These are phyloP conservation scores for Plasmodium vivax DNA, from an alignment of 169 alveolate genomes.

Conservation along the genomic window DNA sequence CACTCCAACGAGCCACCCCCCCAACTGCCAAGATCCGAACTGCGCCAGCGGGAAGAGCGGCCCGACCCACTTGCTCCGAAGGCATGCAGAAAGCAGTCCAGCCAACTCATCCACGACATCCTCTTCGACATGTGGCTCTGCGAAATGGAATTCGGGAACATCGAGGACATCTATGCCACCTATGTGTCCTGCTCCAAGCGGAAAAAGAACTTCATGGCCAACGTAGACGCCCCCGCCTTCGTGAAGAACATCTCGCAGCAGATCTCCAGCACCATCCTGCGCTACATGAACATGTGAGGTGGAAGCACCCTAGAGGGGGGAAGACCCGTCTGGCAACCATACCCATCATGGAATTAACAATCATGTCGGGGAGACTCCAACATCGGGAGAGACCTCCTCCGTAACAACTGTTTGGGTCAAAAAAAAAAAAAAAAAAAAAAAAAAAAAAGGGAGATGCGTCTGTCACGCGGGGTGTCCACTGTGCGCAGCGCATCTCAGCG, in stretches of 20 bases:
- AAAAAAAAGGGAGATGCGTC: background rate
- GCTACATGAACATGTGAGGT: background rate
- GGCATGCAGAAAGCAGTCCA: background rate
- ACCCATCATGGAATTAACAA: background rate
- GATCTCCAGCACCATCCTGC: slow-evolving; percentile 11
- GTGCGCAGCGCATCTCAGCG: background rate
- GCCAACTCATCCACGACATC: slow-evolving; percentile 6
- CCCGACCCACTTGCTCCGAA: no score
- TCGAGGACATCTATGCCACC: slow-evolving; percentile 38
- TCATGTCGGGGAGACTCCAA: background rate
- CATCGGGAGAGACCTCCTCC: background rate
- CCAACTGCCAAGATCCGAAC: background rate
- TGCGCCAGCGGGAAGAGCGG: background rate
- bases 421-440: no score
- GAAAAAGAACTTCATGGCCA: background rate
- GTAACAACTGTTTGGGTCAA: background rate
- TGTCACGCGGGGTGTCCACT: background rate
- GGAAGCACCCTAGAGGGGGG: background rate
- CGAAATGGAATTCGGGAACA: slow-evolving; percentile 47
- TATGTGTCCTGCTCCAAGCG: slow-evolving; percentile 3
- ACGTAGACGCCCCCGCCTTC: slow-evolving; percentile 13
- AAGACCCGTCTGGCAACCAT: background rate
- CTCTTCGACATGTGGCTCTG: slow-evolving; percentile 61
- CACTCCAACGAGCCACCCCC: background rate
- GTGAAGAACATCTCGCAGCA: slow-evolving; percentile 14